Evolutionary conservation across 23 red algal genomes (phyloP), one percentile per base, ranked within the genome.

Genomic region (Gracilaria gracilis): DNA sequence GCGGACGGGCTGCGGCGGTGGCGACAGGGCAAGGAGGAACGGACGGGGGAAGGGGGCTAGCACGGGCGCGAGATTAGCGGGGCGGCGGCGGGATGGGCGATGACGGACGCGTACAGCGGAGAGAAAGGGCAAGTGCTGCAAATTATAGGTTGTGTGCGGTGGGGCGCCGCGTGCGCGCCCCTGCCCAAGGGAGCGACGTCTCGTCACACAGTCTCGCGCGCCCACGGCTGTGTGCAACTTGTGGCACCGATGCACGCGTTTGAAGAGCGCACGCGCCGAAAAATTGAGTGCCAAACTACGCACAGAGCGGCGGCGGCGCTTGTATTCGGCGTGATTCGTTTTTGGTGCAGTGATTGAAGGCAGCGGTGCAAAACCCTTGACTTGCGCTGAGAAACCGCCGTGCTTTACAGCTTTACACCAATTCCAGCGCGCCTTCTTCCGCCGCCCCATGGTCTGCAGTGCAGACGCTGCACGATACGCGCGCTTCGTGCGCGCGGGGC

Each of bases 171-270:
- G 35, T 4, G 33, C 1, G 39, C 11, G 37, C 42, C 5, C 11
- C 42, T 33, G 16, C 1, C 9, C 4, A 31, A 75, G 25, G 0
- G 24, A 28, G 42, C 38, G 46, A 49, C 40, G 34, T n/a, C 46
- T 51, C 72, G 72, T 51, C 40, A 77, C 40, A 77, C 39, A 31
- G 72, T 25, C n/a, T 77, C 62, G 12, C 19, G 36, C 66, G 14
- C 66, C n/a, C n/a, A n/a, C n/a, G n/a, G 27, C 29, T 71, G 57
- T 8, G 17, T 8, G 57, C 25, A 31, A 32, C 1, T 17, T 64
- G n/a, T 64, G 36, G 69, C 69, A 40, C 40, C n/a, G 38, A 37
- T 48, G 69, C 12, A 12, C 44, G 12, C 44, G n/a, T n/a, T n/a
- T n/a, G n/a, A n/a, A n/a, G n/a, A n/a, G n/a, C n/a, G n/a, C n/a